Conservation (phyloP, 164 flowering plant genomes). For the Stephania yunnanensis region DNA sequence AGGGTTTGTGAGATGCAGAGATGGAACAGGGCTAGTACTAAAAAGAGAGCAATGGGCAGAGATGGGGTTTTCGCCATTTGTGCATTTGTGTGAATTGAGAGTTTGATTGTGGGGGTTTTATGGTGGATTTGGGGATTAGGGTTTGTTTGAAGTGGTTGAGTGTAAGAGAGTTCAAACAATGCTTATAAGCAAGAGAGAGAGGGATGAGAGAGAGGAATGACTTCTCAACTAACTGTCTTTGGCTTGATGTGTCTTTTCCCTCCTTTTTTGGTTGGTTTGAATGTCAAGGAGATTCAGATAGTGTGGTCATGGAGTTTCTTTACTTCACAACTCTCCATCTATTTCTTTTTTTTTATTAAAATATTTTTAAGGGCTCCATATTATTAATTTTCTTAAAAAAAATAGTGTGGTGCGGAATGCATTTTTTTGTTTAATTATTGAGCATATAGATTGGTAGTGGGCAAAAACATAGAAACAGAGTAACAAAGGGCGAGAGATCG, state of each 20-base stretch:
- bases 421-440: neutral
- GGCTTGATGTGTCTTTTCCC: neutral
- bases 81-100: neutral
- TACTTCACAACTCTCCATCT: neutral
- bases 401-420: too few species aligned
- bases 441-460: neutral
- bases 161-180: conserved; percentile 11
- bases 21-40: neutral
- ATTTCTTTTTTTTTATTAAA: neutral
- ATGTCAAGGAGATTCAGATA: neutral
- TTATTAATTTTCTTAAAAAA: too few species aligned
- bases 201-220: neutral
- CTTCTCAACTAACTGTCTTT: neutral
- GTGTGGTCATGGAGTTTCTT: neutral
- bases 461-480: neutral
- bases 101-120: conserved; percentile 3
- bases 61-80: conserved; percentile 9
- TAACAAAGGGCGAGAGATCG: too few species aligned
- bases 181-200: conserved; percentile 17
- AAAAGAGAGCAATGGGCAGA: conserved; percentile 6
- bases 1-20: neutral
- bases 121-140: neutral
- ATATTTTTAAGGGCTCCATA: too few species aligned
- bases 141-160: conserved; percentile 5
- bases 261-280: neutral